Base-by-base conservation (phyloP, 257 asterid genomes). In the Plantago major region DNA sequence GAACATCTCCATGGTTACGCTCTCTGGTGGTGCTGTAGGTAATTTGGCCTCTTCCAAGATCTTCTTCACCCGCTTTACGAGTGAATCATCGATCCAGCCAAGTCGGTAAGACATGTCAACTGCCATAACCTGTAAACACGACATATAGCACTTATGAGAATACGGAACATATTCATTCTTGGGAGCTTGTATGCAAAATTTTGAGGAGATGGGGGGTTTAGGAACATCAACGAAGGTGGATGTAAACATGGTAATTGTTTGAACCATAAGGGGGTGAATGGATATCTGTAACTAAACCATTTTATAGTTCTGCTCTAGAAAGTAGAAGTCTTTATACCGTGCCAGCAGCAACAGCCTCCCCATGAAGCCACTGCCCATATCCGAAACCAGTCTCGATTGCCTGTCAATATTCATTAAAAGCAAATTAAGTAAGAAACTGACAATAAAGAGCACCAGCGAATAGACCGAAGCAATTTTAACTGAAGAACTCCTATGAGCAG, bases 291-390 rank as follows among this genome's bases (percentile, higher is more conserved):
- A 6, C 33, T 16, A 37, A 11, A 13, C 15, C 40, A 0, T 7
- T 7, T 22, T 38, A 7, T 56, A 14, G 51, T 12, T 38, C 9
- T 30, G 12, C 42, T 62, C 49, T 43, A 55, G 28, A 47, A 38
- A 61, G 63, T 75, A 55, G 44, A 62, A n/a, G 19, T 60, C 52
- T 26, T 12, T 46, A 42, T 80, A 92, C 99, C 81, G 65, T 93
- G 76, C 97, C 99, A 65, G 97, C 96, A 22, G 99, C 95, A 59
- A 93, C 97, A 55, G 99, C 99, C 75, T 93, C 99, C 58, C 99
- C 99, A 40, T 93, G 99, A 53, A 93, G 82, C 99, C 99, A 93
- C 67, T 83, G 82, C 61, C 99, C 99, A 42, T 93, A 93, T 11
- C 97, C 99, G 26, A 77, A 30, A 58, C 99, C 76, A 71, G 95